A percentile compares a stretch with the other conserved stretches of the same genome.
These are phyloP conservation scores for Podospora tetraspora DNA, from an alignment of 495 filamentous ascomycete species.

Conservation along the genomic window DNA sequence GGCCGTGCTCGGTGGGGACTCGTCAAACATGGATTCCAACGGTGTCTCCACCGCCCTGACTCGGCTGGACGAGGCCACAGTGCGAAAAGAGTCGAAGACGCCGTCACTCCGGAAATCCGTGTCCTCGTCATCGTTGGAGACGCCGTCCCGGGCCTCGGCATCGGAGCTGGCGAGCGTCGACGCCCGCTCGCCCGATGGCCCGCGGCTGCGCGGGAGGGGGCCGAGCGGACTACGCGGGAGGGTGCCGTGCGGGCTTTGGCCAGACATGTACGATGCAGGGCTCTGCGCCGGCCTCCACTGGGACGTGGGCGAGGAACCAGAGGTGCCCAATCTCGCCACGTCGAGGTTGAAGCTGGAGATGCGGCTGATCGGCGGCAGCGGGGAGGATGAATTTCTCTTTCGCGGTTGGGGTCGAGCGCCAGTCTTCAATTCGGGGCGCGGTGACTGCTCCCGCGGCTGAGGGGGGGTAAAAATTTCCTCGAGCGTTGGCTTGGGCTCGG, in stretches of 20 bases:
- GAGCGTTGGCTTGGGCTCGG: slow-evolving; percentile 19
- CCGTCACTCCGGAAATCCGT: slow-evolving; percentile 83
- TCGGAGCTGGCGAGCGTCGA: slow-evolving; percentile 84
- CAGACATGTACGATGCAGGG: slow-evolving; percentile 26
- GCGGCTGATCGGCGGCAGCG: slow-evolving; percentile 51
- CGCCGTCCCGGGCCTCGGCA: slow-evolving; percentile 65
- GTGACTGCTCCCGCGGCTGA: slow-evolving; percentile 14
- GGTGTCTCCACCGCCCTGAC: slow-evolving; percentile 50
- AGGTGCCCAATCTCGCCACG: slow-evolving; percentile 38
- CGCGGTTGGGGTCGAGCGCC: slow-evolving; percentile 29
- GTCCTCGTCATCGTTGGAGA: slow-evolving; percentile 78
- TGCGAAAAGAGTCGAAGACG: slow-evolving; percentile 85
- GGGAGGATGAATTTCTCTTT: slow-evolving; percentile 49
- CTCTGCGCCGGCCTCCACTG: slow-evolving; percentile 21
- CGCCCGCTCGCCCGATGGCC: slow-evolving; percentile 54
- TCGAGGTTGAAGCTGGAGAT: slow-evolving; percentile 56
- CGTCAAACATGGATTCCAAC: slow-evolving; percentile 84
- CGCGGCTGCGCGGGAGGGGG: slow-evolving; percentile 26
- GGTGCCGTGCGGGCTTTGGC: slow-evolving; percentile 17
- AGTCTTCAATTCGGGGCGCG: slow-evolving; percentile 20
- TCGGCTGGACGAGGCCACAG: slow-evolving; percentile 59
- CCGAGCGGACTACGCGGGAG: slow-evolving; percentile 12
- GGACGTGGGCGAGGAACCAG: slow-evolving; percentile 34
- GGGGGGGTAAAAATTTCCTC: slow-evolving; percentile 24
- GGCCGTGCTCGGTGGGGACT: slow-evolving; percentile 53